Evolutionary conservation across 768 basidiomycete species (phyloP).

Genomic region (Favolaschia claudopus): DNA sequence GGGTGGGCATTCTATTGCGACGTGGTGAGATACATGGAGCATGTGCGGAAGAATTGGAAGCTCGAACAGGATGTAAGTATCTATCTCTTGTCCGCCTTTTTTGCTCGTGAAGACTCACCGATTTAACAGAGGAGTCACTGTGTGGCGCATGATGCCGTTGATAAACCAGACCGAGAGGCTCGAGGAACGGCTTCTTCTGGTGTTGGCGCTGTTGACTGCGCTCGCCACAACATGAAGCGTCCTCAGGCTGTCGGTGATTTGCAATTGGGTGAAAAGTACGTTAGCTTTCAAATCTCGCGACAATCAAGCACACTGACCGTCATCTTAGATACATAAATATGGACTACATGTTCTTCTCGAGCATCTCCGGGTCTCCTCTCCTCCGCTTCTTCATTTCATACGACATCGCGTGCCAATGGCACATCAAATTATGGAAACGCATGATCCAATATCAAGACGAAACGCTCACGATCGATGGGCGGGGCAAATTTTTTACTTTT

Average conservation of each 20-base stretch:
- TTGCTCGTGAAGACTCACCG: too few species aligned
- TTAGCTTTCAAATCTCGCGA: background rate
- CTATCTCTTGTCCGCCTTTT: too few species aligned
- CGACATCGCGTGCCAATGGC: constrained; percentile 33
- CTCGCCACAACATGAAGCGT: constrained; percentile 25
- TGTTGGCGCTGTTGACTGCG: constrained; percentile 29
- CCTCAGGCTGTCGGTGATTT: constrained; percentile 25
- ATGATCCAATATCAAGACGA: background rate
- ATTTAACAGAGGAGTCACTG: constrained; percentile 12
- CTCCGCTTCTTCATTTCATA: constrained; percentile 29
- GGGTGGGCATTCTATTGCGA: constrained; percentile 27
- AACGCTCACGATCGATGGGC: background rate
- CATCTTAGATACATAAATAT: constrained; percentile 25
- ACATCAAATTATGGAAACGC: background rate
- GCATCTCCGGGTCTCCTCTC: constrained; percentile 18
- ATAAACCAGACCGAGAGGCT: constrained; percentile 12
- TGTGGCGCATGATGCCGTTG: too few species aligned
- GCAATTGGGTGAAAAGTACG: constrained; percentile 28
- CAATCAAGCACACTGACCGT: constrained; percentile 2
- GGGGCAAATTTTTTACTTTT: background rate
- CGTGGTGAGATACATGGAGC: constrained; percentile 10
- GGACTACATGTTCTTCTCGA: constrained; percentile 36
- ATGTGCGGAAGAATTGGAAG: constrained; percentile 5
- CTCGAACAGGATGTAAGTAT: background rate
- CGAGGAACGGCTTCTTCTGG: constrained; percentile 27